phyloP scores from a whole-genome alignment of 2,329 filamentous ascomycete genomes.

The Pyrenochaeta sp. region DNA sequence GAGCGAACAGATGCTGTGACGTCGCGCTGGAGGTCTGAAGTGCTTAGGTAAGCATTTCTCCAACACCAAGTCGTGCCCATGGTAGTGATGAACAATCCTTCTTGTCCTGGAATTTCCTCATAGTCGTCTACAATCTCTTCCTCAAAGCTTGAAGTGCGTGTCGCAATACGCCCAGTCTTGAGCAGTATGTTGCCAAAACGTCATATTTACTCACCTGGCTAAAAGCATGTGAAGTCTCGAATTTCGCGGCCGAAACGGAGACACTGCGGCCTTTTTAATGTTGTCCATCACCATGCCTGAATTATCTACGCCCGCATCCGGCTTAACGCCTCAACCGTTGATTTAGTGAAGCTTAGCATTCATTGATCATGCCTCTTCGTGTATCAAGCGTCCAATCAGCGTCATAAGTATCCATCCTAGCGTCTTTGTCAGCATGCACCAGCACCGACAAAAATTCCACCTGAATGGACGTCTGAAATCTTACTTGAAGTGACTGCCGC shows the following conservation, averaged over 20 bases:
- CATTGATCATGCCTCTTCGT: neutral
- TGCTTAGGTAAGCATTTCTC: neutral
- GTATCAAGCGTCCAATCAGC: neutral
- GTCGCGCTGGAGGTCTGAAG: neutral
- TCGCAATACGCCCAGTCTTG: too few species aligned
- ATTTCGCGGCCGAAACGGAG: neutral
- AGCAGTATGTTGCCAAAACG: too few species aligned
- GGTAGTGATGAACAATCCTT: too few species aligned
- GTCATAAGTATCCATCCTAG: slow-evolving; percentile 7
- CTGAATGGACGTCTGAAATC: neutral
- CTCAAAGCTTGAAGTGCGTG: too few species aligned
- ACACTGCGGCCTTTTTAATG: too few species aligned
- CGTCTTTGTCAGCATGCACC: neutral
- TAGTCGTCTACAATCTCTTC: too few species aligned
- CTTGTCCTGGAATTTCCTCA: too few species aligned
- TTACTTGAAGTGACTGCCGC: neutral
- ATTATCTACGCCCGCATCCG: neutral
- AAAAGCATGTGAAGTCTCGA: neutral
- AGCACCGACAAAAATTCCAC: neutral
- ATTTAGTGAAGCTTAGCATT: slow-evolving; percentile 16
- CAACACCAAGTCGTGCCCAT: neutral
- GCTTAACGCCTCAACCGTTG: neutral
- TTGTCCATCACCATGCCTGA: neutral
- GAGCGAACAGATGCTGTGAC: too few species aligned
- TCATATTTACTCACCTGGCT: neutral